phyloP scores from a whole-genome alignment of 441 rosid species.

The Populus hybrid region DNA sequence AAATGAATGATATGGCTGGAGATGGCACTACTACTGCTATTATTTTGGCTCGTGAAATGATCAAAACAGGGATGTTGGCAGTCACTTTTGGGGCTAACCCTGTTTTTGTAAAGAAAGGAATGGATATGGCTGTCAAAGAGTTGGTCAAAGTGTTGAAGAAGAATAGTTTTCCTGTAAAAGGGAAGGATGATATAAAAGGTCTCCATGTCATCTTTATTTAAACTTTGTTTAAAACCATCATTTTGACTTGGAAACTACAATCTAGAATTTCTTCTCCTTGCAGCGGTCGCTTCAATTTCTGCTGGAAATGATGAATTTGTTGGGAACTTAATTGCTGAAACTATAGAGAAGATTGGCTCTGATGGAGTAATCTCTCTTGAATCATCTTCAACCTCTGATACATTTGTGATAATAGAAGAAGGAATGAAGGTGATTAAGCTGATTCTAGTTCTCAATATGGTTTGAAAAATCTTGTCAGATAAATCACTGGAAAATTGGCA shows the following conservation, averaged over 20 bases:
- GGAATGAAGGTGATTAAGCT: conserved; percentile 72
- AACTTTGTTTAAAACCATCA: neutral
- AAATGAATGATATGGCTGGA: conserved; percentile 82
- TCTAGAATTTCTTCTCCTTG: neutral
- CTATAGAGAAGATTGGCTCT: conserved; percentile 75
- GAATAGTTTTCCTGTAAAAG: conserved; percentile 62
- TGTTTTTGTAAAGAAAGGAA: conserved; percentile 68
- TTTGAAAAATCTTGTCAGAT: neutral
- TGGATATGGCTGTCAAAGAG: conserved; percentile 65
- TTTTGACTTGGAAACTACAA: conserved; percentile 1
- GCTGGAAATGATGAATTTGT: conserved; percentile 85
- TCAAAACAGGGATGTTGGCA: conserved; percentile 67
- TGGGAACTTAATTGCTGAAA: conserved; percentile 72
- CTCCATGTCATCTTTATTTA: neutral
- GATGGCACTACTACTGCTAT: conserved; percentile 93
- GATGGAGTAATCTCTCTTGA: conserved; percentile 85
- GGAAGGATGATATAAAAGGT: conserved; percentile 72
- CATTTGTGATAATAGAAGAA: conserved; percentile 75
- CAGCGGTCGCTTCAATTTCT: conserved; percentile 95
- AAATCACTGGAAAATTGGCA: neutral
- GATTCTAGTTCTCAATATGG: conserved; percentile 11
- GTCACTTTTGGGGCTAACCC: conserved; percentile 88
- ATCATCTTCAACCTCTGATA: conserved; percentile 72
- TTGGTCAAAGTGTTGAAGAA: conserved; percentile 54
- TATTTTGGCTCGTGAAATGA: conserved; percentile 79